Evolutionary conservation across 805 yeast genomes (phyloP), one percentile per base, ranked within the genome.

Genomic region (Tetrapisispora arboricola): DNA sequence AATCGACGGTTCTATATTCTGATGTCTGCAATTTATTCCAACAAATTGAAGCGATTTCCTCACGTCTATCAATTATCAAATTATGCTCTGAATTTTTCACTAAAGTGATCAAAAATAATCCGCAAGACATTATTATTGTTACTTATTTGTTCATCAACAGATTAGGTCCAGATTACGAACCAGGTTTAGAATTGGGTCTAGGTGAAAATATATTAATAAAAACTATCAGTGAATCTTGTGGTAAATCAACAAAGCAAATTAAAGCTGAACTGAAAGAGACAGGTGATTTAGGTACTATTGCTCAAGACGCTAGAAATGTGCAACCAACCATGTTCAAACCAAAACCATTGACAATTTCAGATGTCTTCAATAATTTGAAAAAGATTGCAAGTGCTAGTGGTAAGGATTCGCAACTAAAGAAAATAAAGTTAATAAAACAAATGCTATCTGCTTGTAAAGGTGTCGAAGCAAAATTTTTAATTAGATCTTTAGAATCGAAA

Each of bases 291-390:
- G 98, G 98, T 1, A 65, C 75, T 27, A 92, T 92, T 42, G 97
- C 98, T 0, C 76, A 78, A 49, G 74, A 75, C 42, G 84, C 96
- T 0, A 72, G 96, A 50, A 71, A 80, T 12, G 84, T 77, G 17
- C 98, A 92, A 58, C 81, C 94, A 2, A 76, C 95, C 0, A 88
- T 92, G 95, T 86, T 90, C 63, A 84, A 84, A 53, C 96, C 96
- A 0, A 76, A 80, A 49, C 79, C 94, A 1, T 65, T 92, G 49
- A 80, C 81, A 12, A 77, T 85, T 2, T 72, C 74, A 32, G 66
- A 67, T 18, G 97, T 92, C 3, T 92, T 88, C 60, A 67, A 72
- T 9, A 78, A 76, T 47, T 69, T 92, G 45, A 76, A 79, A 38
- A 75, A 73, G 39, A 92, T 92, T 44, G 96, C 98, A 0, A 70